Percentiles rank a stretch among this genome's conserved stretches.
Conservation (phyloP, 2,329 filamentous ascomycete genomes). For the Thielaviopsis ethacetica region DNA sequence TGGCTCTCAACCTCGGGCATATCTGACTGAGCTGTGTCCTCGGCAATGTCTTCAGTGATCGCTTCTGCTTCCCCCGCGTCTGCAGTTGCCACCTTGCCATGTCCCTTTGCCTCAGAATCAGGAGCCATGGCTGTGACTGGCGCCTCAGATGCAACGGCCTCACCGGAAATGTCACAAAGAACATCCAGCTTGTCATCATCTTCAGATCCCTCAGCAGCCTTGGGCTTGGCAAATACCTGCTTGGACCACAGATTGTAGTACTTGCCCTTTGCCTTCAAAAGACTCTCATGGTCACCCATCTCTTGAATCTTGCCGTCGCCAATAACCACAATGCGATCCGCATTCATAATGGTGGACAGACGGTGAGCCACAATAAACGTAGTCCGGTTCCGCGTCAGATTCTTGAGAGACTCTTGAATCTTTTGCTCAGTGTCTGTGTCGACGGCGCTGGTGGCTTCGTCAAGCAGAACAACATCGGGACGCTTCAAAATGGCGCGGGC, state of each 20-base stretch:
- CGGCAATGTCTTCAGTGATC: constrained; percentile 16
- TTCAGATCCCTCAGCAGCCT: constrained; percentile 19
- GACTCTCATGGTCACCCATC: constrained; percentile 41
- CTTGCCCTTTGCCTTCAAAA: constrained; percentile 41
- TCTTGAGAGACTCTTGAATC: constrained; percentile 44
- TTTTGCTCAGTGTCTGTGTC: constrained; percentile 53
- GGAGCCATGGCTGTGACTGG: neutral
- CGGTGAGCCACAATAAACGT: constrained; percentile 55
- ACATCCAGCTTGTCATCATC: constrained; percentile 15
- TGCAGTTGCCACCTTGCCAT: neutral
- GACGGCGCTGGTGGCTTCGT: constrained; percentile 66
- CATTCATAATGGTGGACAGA: constrained; percentile 54
- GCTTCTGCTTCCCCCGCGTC: too few relatives aligned
- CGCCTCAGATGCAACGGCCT: constrained; percentile 20
- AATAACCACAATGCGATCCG: constrained; percentile 50
- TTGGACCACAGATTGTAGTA: constrained; percentile 51
- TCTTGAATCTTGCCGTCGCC: constrained; percentile 46
- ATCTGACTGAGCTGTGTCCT: neutral
- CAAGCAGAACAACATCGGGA: constrained; percentile 59
- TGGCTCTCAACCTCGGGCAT: neutral
- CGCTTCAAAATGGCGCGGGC: constrained; percentile 57
- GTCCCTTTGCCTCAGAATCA: constrained; percentile 11
- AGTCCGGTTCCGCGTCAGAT: constrained; percentile 43
- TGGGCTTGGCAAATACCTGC: constrained; percentile 38
- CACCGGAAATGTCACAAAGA: constrained; percentile 23